phyloP scores from a whole-genome alignment of 164 flowering plant species.

The Litsea cubeba region DNA sequence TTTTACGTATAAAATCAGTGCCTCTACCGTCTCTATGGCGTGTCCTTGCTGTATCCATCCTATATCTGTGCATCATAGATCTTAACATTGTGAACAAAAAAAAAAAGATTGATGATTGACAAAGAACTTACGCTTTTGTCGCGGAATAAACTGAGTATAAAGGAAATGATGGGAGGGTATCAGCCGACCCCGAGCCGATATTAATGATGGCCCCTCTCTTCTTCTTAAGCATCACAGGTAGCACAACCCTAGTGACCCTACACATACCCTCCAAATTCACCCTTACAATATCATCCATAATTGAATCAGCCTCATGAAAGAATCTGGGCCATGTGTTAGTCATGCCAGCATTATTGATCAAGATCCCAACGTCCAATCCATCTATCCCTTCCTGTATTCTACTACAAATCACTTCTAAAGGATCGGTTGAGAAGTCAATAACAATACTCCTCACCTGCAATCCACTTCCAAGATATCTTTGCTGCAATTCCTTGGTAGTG shows the following conservation, averaged over 20 bases:
- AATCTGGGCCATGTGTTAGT: slow-evolving; percentile 44
- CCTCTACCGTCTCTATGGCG: no score
- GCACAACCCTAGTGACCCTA: slow-evolving; percentile 43
- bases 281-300: slow-evolving; percentile 29
- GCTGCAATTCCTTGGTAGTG: slow-evolving; percentile 36
- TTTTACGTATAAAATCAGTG: no score
- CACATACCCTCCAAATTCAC: slow-evolving; percentile 45
- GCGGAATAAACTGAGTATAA: slow-evolving; percentile 49
- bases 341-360: slow-evolving; percentile 68
- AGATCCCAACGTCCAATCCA: slow-evolving; percentile 64
- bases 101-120: no score
- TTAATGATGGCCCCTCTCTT: slow-evolving; percentile 56
- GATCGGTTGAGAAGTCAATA: slow-evolving; percentile 60
- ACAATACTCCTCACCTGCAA: slow-evolving; percentile 51
- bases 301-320: slow-evolving; percentile 47
- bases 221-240: slow-evolving; percentile 46
- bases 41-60: no score
- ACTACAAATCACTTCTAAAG: slow-evolving; percentile 34
- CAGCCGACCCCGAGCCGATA: slow-evolving; percentile 50
- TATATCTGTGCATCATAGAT: no score
- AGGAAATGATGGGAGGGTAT: slow-evolving; percentile 41
- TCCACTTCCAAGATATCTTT: slow-evolving; percentile 21
- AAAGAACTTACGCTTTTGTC: slow-evolving; percentile 55
- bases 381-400: slow-evolving; percentile 43
- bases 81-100: no score